Evolutionary conservation across 495 filamentous ascomycete species (phyloP).

Genomic region (Rhypophila decipiens): DNA sequence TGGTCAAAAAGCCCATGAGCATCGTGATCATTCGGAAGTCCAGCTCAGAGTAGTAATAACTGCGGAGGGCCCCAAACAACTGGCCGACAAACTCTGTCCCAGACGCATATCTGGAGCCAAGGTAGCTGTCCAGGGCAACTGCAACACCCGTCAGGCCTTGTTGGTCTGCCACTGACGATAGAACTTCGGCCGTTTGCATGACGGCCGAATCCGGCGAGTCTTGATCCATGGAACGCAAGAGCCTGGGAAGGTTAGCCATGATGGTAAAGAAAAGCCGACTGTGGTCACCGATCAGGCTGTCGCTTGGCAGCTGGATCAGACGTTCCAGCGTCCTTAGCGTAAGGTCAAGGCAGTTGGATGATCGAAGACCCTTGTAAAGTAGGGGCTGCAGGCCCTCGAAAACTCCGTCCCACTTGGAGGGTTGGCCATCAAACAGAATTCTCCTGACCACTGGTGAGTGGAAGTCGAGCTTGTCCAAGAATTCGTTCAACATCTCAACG

Average conservation of each 20-base stretch:
- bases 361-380: conserved; percentile 86
- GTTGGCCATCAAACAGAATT: conserved; percentile 67
- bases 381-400: conserved; percentile 85
- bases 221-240: conserved; percentile 73
- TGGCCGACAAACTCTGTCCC: conserved; percentile 72
- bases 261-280: conserved; percentile 76
- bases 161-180: conserved; percentile 65
- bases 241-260: conserved; percentile 83
- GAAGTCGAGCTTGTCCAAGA: conserved; percentile 78
- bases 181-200: conserved; percentile 55
- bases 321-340: conserved; percentile 73
- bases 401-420: conserved; percentile 78
- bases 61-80: conserved; percentile 67
- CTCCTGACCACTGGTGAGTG: conserved; percentile 59
- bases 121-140: conserved; percentile 60
- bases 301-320: conserved; percentile 72
- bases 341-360: conserved; percentile 68
- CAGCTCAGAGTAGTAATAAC: conserved; percentile 72
- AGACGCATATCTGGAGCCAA: conserved; percentile 59
- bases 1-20: conserved; percentile 86
- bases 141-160: conserved; percentile 55
- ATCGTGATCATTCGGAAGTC: conserved; percentile 84
- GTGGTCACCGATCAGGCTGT: conserved; percentile 72
- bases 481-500: conserved; percentile 82
- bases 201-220: conserved; percentile 47